phyloP scores from a whole-genome alignment of 2,329 filamentous ascomycete species.

The Pestalotiopsis sp. region DNA sequence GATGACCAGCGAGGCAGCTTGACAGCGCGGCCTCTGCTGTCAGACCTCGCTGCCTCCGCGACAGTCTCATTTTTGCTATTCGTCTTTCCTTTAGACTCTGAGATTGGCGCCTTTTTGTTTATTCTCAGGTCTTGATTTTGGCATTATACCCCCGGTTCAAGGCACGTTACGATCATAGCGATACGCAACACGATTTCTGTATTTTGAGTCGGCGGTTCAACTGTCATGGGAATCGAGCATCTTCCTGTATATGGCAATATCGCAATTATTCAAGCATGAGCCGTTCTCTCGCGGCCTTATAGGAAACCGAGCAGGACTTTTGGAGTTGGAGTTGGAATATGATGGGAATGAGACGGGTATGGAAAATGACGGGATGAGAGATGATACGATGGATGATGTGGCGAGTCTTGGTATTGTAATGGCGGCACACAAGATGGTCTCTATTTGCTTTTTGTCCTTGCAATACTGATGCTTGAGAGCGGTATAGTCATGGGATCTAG shows the following conservation, averaged over 20 bases:
- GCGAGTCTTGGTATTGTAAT: neutral
- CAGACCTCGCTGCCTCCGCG: neutral
- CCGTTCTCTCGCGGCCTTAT: neutral
- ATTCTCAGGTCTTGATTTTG: slow-evolving; percentile 17
- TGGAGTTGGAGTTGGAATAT: neutral
- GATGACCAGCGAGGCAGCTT: neutral
- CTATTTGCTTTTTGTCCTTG: neutral
- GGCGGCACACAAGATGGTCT: neutral
- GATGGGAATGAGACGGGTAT: neutral
- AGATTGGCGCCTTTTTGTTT: slow-evolving; percentile 2
- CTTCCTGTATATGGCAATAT: neutral
- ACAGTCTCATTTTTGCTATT: slow-evolving; percentile 3
- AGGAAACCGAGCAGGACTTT: neutral
- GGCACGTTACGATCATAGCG: slow-evolving; percentile 9
- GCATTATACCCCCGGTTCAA: slow-evolving; percentile 18
- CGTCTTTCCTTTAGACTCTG: neutral
- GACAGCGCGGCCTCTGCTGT: neutral
- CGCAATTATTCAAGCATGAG: neutral
- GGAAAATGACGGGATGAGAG: neutral
- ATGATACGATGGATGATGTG: neutral
- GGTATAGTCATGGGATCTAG: neutral
- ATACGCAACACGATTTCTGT: slow-evolving; percentile 1
- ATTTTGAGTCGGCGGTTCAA: neutral
- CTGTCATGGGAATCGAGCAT: neutral
- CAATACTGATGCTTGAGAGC: neutral